Base-by-base conservation (phyloP, 2,329 filamentous ascomycete genomes). In the Zasmidium citrigriseum region DNA sequence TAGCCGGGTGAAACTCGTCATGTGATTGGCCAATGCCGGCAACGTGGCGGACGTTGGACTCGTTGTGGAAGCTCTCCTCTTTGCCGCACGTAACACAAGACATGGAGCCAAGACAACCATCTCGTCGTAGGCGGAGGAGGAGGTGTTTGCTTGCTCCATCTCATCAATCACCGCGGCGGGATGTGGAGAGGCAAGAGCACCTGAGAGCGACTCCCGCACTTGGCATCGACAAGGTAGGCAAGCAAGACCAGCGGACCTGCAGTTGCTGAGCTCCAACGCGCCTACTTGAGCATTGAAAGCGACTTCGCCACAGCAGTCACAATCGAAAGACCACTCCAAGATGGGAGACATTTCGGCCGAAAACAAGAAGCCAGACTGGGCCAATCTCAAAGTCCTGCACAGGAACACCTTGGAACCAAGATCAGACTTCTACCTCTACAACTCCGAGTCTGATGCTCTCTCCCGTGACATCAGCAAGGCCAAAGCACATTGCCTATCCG, bases 351-450 rank as follows among this genome's bases (percentile, higher is more conserved):
- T 59, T 46, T 49, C 25, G 14, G 46, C n/a, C 27, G 27, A 52
- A 45, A 24, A 21, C 14, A 46, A 54, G 27, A 84, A 84, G 0
- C 51, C 56, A 23, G 84, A 88, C 68, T 88, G 84, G 83, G 84
- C 79, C 69, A 88, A 88, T 64, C 77, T 86, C 57, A 68, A 78
- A 3, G 76, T 88, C 25, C 76, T 88, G 16, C 86, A 87, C 68
- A 81, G 80, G 62, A 86, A 86, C 64, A 84, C 82, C 1, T 75
- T 88, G 4, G 75, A 82, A 9, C 81, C 83, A 3, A 79, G 85
- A 56, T 80, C 82, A 50, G 77, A 83, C 64, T 87, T 86, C 67
- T 80, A 81, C 67, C 72, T 83, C 23, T 86, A 83, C 65, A 67
- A 77, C 38, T 76, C 68, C 14, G 78, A 82, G 58, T 66, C 74